phyloP scores from a whole-genome alignment of 148 eudicot species.

The Cornus florida region DNA sequence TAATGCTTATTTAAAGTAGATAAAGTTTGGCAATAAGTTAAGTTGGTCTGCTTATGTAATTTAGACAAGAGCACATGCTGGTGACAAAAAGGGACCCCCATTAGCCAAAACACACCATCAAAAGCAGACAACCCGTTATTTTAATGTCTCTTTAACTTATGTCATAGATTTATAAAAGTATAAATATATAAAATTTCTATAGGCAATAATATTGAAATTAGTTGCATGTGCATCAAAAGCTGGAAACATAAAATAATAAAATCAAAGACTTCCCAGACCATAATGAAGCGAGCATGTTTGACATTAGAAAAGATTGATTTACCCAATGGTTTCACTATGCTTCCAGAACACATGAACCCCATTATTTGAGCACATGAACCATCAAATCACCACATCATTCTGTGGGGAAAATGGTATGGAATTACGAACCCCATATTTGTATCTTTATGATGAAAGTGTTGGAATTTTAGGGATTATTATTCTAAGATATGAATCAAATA shows the following conservation, averaged over 20 bases:
- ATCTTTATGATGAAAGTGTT: background rate
- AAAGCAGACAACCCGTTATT: conserved; percentile 28
- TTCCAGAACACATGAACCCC: background rate
- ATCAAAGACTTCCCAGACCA: background rate
- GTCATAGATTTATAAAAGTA: background rate
- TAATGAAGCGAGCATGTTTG: background rate
- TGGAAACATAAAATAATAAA: background rate
- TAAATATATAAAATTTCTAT: background rate
- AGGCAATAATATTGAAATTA: background rate
- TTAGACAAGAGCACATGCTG: conserved; percentile 29
- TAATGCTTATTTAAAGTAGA: background rate
- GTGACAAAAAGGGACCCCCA: conserved; percentile 30
- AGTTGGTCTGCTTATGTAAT: conserved; percentile 1
- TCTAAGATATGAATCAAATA: conserved; percentile 13
- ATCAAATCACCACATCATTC: background rate
- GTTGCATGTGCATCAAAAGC: background rate
- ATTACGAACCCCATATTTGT: background rate
- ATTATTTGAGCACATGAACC: background rate
- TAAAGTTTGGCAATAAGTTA: background rate
- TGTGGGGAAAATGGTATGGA: background rate
- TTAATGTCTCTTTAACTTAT: conserved; percentile 15
- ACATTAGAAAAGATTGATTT: background rate
- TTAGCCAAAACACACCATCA: conserved; percentile 18
- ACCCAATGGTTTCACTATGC: background rate
- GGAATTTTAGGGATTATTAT: conserved; percentile 4